Percentiles rank a stretch among this genome's conserved stretches.
Evolutionary conservation across 768 basidiomycete genomes (phyloP).

Genomic region (Rhizopogon sp.): DNA sequence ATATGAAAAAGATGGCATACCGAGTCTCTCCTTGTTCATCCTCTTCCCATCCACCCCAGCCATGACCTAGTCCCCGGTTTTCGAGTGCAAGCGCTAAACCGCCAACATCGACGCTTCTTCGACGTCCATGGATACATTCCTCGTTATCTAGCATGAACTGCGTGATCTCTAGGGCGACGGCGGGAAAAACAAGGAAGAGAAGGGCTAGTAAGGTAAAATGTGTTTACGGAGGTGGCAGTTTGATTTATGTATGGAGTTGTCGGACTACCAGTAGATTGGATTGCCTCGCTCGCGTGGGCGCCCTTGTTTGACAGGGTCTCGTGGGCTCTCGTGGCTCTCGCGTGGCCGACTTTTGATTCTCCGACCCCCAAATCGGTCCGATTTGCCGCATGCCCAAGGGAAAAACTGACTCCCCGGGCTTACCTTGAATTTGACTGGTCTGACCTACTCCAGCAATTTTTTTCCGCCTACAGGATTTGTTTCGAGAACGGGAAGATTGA

Average conservation of each 20-base stretch:
- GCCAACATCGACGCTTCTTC: conserved; percentile 86
- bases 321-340: conserved; percentile 29
- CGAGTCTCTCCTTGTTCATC: conserved; percentile 39
- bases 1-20: conserved; percentile 33
- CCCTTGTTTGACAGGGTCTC: conserved; percentile 24
- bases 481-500: background rate
- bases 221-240: conserved; percentile 1
- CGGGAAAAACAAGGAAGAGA: background rate
- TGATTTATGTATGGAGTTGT: conserved; percentile 7
- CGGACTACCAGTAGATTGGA: conserved; percentile 13
- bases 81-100: conserved; percentile 78
- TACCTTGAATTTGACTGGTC: background rate
- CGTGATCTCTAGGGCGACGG: background rate
- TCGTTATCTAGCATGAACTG: conserved; percentile 24
- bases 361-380: conserved; percentile 12
- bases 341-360: conserved; percentile 23
- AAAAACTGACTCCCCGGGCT: background rate
- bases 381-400: background rate
- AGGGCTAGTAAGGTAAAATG: background rate
- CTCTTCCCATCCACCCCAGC: conserved; percentile 63
- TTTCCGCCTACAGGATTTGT: background rate
- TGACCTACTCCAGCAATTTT: background rate
- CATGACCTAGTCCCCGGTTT: conserved; percentile 57
- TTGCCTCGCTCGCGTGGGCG: conserved; percentile 31
- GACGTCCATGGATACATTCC: conserved; percentile 30